Conservation (phyloP, 768 basidiomycete genomes). For the Boletellus sp. region DNA sequence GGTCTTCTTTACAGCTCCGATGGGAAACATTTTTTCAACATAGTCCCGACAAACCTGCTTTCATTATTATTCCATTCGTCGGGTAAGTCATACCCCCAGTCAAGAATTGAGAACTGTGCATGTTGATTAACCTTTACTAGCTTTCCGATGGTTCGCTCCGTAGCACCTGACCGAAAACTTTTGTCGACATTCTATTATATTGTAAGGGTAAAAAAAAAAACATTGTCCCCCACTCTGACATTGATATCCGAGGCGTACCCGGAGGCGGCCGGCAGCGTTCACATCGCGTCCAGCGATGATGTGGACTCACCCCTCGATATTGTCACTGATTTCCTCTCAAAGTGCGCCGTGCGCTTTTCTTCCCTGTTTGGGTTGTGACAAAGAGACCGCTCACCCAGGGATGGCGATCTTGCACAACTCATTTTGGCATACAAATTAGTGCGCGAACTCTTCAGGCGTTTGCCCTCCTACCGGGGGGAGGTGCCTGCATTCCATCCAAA, state of each 20-base stretch:
- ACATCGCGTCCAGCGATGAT: constrained; percentile 41
- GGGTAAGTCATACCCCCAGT: constrained; percentile 31
- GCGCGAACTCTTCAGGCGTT: constrained; percentile 52
- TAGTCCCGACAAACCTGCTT: constrained; percentile 54
- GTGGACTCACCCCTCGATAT: constrained; percentile 41
- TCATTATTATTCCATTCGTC: constrained; percentile 38
- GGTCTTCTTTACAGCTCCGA: constrained; percentile 40
- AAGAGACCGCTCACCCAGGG: constrained; percentile 23
- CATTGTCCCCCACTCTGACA: too few species aligned
- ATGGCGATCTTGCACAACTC: constrained; percentile 41
- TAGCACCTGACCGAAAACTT: constrained; percentile 25
- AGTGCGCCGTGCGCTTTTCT: constrained; percentile 30
- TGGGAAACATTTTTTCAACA: constrained; percentile 53
- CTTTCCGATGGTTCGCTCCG: constrained; percentile 1
- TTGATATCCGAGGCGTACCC: constrained; percentile 35
- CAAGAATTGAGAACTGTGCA: background rate
- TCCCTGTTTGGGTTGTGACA: too few species aligned
- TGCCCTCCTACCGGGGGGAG: constrained; percentile 32
- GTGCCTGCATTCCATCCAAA: constrained; percentile 11
- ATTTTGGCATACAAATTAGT: constrained; percentile 51
- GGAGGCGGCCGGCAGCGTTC: constrained; percentile 41
- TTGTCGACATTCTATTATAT: constrained; percentile 31
- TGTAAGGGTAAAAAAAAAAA: constrained; percentile 15
- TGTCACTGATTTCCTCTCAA: constrained; percentile 40
- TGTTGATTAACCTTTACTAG: constrained; percentile 12